A percentile compares a stretch with the other conserved stretches of the same genome.
Conservation (phyloP, 2,329 filamentous ascomycete species). For the Ceratocystis smalleyi region DNA sequence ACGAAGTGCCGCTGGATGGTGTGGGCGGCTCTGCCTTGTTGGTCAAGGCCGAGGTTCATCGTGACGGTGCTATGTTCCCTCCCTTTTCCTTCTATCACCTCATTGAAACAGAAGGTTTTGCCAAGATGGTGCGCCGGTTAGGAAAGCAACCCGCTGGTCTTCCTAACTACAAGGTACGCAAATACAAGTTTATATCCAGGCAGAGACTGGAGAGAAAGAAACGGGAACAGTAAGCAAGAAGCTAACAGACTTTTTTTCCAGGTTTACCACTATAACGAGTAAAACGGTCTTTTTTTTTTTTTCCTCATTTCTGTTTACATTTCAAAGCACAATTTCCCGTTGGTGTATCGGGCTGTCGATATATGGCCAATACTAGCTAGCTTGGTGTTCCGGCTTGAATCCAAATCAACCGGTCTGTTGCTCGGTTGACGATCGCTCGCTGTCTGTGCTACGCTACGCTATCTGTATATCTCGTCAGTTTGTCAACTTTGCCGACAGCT, state of each 20-base stretch:
- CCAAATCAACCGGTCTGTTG: neutral
- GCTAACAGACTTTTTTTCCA: conserved; percentile 25
- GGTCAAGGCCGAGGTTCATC: conserved; percentile 91
- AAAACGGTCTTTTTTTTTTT: conserved; percentile 22
- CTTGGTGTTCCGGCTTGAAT: neutral
- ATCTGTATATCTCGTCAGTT: neutral
- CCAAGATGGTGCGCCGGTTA: conserved; percentile 84
- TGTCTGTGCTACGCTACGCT: neutral
- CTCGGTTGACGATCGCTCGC: neutral
- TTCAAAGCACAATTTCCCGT: neutral
- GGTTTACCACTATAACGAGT: conserved; percentile 88
- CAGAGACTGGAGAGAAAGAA: neutral
- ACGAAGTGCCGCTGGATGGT: conserved; percentile 67
- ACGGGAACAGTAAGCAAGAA: neutral
- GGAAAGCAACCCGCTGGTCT: conserved; percentile 78
- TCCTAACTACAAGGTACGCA: conserved; percentile 83
- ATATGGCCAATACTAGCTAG: conserved; percentile 6
- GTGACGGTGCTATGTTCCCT: conserved; percentile 97
- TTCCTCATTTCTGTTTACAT: neutral
- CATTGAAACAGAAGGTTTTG: conserved; percentile 95
- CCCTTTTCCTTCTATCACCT: conserved; percentile 92
- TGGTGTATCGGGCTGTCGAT: neutral
- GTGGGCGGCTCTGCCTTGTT: conserved; percentile 85
- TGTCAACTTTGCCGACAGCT: neutral
- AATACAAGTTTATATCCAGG: neutral